Base-by-base conservation (phyloP, 768 basidiomycete genomes). In the Termitomyces sp. region DNA sequence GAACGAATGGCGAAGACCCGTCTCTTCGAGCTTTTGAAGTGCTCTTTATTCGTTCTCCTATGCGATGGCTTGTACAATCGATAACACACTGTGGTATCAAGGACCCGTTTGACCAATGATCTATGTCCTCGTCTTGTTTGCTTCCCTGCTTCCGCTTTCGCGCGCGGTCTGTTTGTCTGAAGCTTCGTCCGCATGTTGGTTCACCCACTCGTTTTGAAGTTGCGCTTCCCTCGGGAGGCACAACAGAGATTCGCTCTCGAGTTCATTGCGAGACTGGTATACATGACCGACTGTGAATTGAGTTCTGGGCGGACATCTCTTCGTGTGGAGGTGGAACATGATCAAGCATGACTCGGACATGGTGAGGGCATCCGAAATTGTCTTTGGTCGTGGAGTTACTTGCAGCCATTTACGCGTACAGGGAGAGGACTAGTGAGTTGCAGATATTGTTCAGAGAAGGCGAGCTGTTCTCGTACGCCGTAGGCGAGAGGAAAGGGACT, bases 211-310 rank as follows among this genome's bases (percentile, higher is more conserved):
- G 50, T 54, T n/a, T 56, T 72, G 74, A 72, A 76, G 69, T 80
- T 80, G 72, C 59, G 67, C 63, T 64, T 76, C 70, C 76, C 65
- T 39, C 65, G 78, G 79, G 79, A 74, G 71, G 66, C 66, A 64
- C 71, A 80, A 79, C 67, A 83, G 81, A 82, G 82, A 80, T 78
- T 82, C 68, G 80, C 76, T 80, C 83, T 84, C 82, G 77, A 76
- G 73, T 70, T 68, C 74, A 70, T 67, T 26, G 57, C 45, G 65
- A 56, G 45, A 46, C 43, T 26, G 52, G 59, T 48, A 40, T 46
- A 47, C 22, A 53, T 53, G 58, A 56, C 37, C 49, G 61, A 65
- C 64, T 63, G 62, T 52, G 37, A 37, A 39, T 16, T 14, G 39
- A 56, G 51, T 44, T 61, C 33, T 51, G 43, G 36, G 42, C 34